Evolutionary conservation across 2,329 filamentous ascomycete genomes (phyloP).

Genomic region (Colletotrichum tofieldiae): DNA sequence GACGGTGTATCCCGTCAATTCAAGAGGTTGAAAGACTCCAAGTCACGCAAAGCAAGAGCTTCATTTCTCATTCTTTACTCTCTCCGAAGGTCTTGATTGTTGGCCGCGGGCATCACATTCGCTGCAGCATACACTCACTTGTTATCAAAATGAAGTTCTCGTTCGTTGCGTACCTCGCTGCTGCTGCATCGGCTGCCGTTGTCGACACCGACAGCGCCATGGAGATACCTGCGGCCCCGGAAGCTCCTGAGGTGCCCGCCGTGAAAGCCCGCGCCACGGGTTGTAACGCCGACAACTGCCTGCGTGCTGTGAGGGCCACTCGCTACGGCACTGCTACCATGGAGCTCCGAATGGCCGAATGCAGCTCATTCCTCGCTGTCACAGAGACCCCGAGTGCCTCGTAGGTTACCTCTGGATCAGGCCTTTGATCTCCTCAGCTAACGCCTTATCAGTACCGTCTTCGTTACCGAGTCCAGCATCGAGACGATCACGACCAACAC

Average conservation of each 20-base stretch:
- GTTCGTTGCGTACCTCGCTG: slow-evolving; percentile 54
- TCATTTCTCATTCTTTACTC: background rate
- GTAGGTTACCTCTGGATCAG: slow-evolving; percentile 48
- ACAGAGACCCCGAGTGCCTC: slow-evolving; percentile 56
- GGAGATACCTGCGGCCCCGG: background rate
- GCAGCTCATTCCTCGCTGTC: slow-evolving; percentile 57
- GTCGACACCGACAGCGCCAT: slow-evolving; percentile 44
- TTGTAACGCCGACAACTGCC: slow-evolving; percentile 62
- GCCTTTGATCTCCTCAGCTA: background rate
- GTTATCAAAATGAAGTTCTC: slow-evolving; percentile 57
- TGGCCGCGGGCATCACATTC: slow-evolving; percentile 4
- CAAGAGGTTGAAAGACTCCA: background rate
- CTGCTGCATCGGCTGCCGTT: slow-evolving; percentile 53
- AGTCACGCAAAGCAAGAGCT: slow-evolving; percentile 1
- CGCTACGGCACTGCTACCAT: slow-evolving; percentile 50
- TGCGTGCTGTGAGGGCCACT: slow-evolving; percentile 61
- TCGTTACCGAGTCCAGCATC: slow-evolving; percentile 29
- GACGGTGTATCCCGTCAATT: background rate
- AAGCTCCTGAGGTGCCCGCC: slow-evolving; percentile 2
- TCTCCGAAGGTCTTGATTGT: background rate
- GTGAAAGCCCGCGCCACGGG: slow-evolving; percentile 37
- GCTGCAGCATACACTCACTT: background rate
- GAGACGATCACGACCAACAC: slow-evolving; percentile 25
- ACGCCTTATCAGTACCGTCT: slow-evolving; percentile 25
- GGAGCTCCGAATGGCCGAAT: slow-evolving; percentile 55